Evolutionary conservation across 139 green algal species (phyloP), one percentile per base, ranked within the genome.

Genomic region (Chlorella sp.): DNA sequence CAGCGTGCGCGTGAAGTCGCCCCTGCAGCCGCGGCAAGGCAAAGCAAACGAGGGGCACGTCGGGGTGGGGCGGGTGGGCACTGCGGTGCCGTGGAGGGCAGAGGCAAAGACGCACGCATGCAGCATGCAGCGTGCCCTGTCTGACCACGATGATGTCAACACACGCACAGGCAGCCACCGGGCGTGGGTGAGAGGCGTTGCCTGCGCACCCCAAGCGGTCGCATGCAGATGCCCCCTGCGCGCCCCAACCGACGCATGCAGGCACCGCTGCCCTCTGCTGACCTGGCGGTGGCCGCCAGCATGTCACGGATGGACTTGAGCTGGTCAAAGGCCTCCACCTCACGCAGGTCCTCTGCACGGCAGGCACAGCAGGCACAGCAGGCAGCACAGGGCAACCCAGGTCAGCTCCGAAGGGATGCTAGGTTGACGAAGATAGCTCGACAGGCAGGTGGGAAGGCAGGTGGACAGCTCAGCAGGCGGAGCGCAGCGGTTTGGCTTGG

Each of bases 241-340:
- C 48, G 48, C 48, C 48, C 9, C 48, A 57, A 57, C 48, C 48
- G 48, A 57, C 48, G 48, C 48, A 57, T 57, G 48, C 48, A n/a
- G n/a, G n/a, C n/a, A n/a, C n/a, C n/a, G 48, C 48, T 9, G 48
- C 86, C 57, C 28, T 30, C 37, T 14, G 37, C 86, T 1, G 75
- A 91, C 90, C 83, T 83, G 19, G 42, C 37, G 42, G 68, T 78
- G 19, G 91, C 91, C 21, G 85, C 68, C 64, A 93, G 88, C 68
- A 93, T 85, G 39, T 89, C 68, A 2, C 69, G 84, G 28, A 91
- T 86, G 76, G 39, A 83, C 57, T 92, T 91, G 26, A 94, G 89
- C 42, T 88, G 83, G 34, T 88, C 61, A 48, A 94, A 92, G 34
- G 89, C 89, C 76, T 92, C 86, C 32, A 85, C 61, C 92, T 94